Percentiles rank a stretch among this genome's conserved stretches.
Conservation (phyloP, 2,329 filamentous ascomycete genomes). For the Colletotrichum viniferum region DNA sequence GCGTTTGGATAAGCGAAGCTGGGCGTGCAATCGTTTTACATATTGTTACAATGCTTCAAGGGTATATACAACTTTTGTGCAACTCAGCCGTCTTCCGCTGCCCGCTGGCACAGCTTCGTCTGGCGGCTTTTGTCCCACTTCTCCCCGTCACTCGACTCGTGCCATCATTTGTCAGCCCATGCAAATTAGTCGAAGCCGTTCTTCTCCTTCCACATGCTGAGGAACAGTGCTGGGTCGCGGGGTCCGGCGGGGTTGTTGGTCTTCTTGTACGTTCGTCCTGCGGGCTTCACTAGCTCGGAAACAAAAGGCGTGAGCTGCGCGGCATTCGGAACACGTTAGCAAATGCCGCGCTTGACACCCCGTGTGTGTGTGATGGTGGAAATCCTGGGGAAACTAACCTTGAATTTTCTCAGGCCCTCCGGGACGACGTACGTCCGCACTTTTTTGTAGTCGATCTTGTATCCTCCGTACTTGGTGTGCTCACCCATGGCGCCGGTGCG, state of each 20-base stretch:
- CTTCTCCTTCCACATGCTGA: conserved; percentile 70
- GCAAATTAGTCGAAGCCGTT: conserved; percentile 62
- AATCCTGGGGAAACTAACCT: conserved; percentile 54
- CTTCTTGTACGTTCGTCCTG: conserved; percentile 48
- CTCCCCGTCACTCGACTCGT: neutral
- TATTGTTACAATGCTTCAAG: conserved; percentile 19
- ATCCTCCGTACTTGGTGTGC: conserved; percentile 84
- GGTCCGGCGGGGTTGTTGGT: conserved; percentile 58
- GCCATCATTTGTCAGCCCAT: neutral
- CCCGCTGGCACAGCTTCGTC: neutral
- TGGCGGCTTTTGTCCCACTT: neutral
- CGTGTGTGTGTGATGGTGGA: neutral
- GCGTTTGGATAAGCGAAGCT: neutral
- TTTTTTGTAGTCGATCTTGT: conserved; percentile 82
- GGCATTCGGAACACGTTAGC: neutral
- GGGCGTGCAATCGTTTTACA: neutral
- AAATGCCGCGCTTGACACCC: neutral
- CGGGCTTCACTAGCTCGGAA: conserved; percentile 58
- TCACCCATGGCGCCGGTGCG: conserved; percentile 85
- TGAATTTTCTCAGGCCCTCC: conserved; percentile 68
- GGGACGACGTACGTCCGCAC: conserved; percentile 92
- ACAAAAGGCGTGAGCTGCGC: conserved; percentile 81
- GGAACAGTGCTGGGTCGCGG: conserved; percentile 64
- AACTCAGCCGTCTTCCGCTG: neutral
- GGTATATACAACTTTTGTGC: conserved; percentile 16